Conservation (phyloP, 2,329 filamentous ascomycete species). For the Bimuria novae-zelandiae region DNA sequence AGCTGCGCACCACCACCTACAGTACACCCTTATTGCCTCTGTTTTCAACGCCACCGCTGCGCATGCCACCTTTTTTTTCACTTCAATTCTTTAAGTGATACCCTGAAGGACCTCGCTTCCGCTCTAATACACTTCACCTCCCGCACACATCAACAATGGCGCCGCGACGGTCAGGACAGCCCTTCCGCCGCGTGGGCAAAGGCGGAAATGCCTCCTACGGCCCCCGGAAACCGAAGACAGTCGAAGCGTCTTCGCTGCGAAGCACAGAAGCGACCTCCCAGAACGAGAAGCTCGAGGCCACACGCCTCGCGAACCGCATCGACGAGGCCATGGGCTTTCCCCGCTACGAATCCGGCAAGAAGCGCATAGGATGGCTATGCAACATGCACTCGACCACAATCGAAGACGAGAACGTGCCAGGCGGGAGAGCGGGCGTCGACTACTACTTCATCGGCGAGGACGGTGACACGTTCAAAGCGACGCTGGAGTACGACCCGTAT, state of each 20-base stretch:
- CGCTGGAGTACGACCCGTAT: conserved; percentile 94
- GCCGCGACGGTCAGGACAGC: conserved; percentile 48
- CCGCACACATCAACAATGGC: conserved; percentile 45
- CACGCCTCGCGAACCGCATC: conserved; percentile 80
- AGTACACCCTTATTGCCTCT: not conserved
- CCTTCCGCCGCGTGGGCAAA: conserved; percentile 51
- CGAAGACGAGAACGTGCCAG: conserved; percentile 79
- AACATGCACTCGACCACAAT: conserved; percentile 92
- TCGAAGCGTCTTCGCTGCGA: conserved; percentile 74
- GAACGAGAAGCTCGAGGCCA: conserved; percentile 90
- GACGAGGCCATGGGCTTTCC: conserved; percentile 95
- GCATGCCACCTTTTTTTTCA: conserved; percentile 16
- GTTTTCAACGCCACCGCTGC: not conserved
- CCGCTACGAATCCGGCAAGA: conserved; percentile 85
- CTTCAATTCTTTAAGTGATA: conserved; percentile 37
- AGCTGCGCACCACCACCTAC: conserved; percentile 6
- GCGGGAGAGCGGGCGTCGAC: conserved; percentile 87
- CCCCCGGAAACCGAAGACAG: conserved; percentile 70
- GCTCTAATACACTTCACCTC: conserved; percentile 4
- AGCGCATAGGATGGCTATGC: conserved; percentile 88
- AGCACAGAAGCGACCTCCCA: conserved; percentile 84
- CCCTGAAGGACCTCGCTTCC: conserved; percentile 18
- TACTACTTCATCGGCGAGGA: conserved; percentile 87
- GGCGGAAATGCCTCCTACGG: conserved; percentile 51
- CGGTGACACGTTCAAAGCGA: conserved; percentile 90